Base-by-base conservation (phyloP, 1,284 basidiomycete species). In the Malassezia slooffiae region DNA sequence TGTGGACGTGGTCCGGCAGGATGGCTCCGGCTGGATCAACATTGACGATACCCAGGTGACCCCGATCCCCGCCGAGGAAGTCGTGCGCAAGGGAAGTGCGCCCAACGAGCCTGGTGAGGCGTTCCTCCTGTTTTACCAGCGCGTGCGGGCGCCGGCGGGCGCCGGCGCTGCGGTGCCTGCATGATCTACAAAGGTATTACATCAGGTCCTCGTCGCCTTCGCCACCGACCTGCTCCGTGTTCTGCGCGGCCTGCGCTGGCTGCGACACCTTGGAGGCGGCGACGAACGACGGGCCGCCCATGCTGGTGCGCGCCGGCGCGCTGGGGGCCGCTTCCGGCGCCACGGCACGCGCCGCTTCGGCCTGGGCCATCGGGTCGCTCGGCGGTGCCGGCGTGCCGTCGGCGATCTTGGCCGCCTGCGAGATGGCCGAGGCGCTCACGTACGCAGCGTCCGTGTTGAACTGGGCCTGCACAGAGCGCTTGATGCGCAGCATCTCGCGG, bases 401-500 rank as follows among this genome's bases (percentile, higher is more conserved):
- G n/a, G n/a, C n/a, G n/a, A n/a, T 26, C 38, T 43, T 26, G 52
- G 53, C 10, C 38, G 38, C 32, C 46, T 36, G 29, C 35, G 51
- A 39, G 22, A 50, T 27, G 20, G 60, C 60, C 28, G 68, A 62
- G n/a, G 71, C 68, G 8, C 65, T 57, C 43, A 73, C 57, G 58
- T 72, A 69, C 22, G 69, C 66, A 30, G 83, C 80, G 63, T 96
- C 90, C 8, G 93, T 97, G 71, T 97, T 96, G 77, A 90, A 99
- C 63, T 89, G 85, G 28, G 93, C 90, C 72, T 97, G 91, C 5
- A 99, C 91, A 56, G 86, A 87, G 43, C 93, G 80, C 73, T 93
- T 95, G 76, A 99, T 95, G 12, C 93, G 81, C 48, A 97, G 51
- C 86, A 96, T 95, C 74, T 97, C 91, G 58, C 90, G 77, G 81